Percentiles rank a stretch among this genome's conserved stretches.
These are phyloP conservation scores for Letharia columbiana DNA, from an alignment of 495 filamentous ascomycete genomes.

Conservation along the genomic window DNA sequence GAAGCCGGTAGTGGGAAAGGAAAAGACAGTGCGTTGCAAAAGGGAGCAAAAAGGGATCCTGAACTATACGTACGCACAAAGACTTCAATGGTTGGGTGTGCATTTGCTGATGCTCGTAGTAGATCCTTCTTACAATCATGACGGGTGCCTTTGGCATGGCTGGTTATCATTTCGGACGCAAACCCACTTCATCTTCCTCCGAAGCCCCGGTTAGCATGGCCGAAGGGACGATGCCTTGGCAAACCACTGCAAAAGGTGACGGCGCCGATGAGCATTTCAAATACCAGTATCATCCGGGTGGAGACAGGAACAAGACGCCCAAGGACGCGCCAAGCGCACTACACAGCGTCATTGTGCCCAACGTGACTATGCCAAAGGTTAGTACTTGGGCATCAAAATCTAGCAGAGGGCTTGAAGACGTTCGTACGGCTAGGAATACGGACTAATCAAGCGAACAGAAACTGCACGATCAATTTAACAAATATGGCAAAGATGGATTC, in stretches of 20 bases:
- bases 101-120: constrained; percentile 12
- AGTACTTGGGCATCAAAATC: background rate
- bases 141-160: constrained; percentile 75
- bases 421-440: background rate
- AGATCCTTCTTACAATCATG: constrained; percentile 93
- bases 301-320: constrained; percentile 62
- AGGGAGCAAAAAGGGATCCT: constrained; percentile 66
- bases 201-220: constrained; percentile 69
- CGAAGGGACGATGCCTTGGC: constrained; percentile 79
- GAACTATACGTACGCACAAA: constrained; percentile 63
- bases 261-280: constrained; percentile 52
- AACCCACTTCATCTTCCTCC: constrained; percentile 75
- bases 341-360: constrained; percentile 86
- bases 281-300: constrained; percentile 90
- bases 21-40: constrained; percentile 45
- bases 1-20: constrained; percentile 34
- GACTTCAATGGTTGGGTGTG: background rate
- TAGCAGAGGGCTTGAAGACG: background rate
- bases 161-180: constrained; percentile 80
- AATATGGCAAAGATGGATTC: constrained; percentile 81
- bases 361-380: constrained; percentile 88
- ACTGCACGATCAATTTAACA: constrained; percentile 94
- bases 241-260: constrained; percentile 48
- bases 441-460: constrained; percentile 42
- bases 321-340: constrained; percentile 90